phyloP scores from a whole-genome alignment of 768 basidiomycete species.

The Hypsizygus marmoreus region DNA sequence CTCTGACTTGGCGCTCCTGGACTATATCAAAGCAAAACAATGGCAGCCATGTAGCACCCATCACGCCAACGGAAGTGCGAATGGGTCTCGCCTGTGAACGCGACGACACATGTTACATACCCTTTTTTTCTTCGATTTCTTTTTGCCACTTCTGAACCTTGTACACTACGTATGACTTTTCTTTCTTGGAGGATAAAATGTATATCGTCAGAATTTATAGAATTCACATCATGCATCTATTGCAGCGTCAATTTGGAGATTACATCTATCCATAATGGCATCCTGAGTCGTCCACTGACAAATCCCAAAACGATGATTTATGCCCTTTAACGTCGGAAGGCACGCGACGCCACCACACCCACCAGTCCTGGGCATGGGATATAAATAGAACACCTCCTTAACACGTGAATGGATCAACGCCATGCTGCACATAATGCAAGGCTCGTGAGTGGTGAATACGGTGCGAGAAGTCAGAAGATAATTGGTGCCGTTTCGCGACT shows the following conservation, averaged over 20 bases:
- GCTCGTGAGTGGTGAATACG: conserved; percentile 93
- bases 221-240: conserved; percentile 38
- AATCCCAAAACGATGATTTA: conserved; percentile 88
- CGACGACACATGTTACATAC: no score
- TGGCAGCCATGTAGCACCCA: conserved; percentile 46
- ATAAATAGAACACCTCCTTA: conserved; percentile 76
- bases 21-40: conserved; percentile 55
- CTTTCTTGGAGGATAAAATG: no score
- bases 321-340: conserved; percentile 77
- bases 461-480: conserved; percentile 87
- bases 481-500: conserved; percentile 61
- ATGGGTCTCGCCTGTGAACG: conserved; percentile 31
- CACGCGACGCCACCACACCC: conserved; percentile 81
- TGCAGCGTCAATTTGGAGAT: conserved; percentile 29
- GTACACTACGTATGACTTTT: not conserved
- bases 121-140: not conserved
- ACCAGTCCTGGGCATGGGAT: conserved; percentile 76
- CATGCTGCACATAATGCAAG: conserved; percentile 98
- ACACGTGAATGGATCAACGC: conserved; percentile 94
- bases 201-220: not conserved
- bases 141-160: not conserved
- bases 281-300: conserved; percentile 56
- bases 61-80: conserved; percentile 7
- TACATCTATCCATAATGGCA: conserved; percentile 12
- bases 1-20: conserved; percentile 46